These are phyloP conservation scores for Penicillium maclennaniae DNA, from an alignment of 495 filamentous ascomycete genomes.

Conservation along the genomic window DNA sequence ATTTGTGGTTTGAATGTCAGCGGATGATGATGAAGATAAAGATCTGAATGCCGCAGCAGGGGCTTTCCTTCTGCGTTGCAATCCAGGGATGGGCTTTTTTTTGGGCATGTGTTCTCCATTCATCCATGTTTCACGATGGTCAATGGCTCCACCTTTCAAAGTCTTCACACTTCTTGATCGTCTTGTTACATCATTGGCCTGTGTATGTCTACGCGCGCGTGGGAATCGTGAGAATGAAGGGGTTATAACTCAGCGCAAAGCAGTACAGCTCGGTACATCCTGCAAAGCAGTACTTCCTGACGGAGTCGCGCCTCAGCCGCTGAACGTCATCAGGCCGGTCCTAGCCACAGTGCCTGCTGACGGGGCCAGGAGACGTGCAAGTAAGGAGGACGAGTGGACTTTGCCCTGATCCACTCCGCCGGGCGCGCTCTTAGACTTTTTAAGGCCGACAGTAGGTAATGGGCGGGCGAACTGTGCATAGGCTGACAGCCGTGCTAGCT, in stretches of 20 bases:
- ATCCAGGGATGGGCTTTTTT: background rate
- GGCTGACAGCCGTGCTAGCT: slow-evolving; percentile 20
- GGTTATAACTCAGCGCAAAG: background rate
- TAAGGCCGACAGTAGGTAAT: slow-evolving; percentile 17
- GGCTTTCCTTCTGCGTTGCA: slow-evolving; percentile 8
- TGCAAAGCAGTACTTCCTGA: slow-evolving; percentile 8
- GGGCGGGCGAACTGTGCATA: slow-evolving; percentile 21
- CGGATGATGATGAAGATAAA: slow-evolving; percentile 18
- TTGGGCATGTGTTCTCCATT: background rate
- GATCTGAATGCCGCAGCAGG: slow-evolving; percentile 20
- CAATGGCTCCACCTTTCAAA: background rate
- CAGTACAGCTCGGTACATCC: background rate
- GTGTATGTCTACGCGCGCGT: background rate
- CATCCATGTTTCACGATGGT: background rate
- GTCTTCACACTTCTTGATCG: background rate
- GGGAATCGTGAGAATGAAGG: background rate
- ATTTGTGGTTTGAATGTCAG: slow-evolving; percentile 21
- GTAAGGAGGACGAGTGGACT: slow-evolving; percentile 6
- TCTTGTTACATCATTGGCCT: slow-evolving; percentile 10
- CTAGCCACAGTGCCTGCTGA: slow-evolving; percentile 9
- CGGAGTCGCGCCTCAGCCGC: slow-evolving; percentile 16
- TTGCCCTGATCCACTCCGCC: slow-evolving; percentile 22
- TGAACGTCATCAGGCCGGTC: slow-evolving; percentile 1
- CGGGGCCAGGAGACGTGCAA: slow-evolving; percentile 3
- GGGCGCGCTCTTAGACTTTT: slow-evolving; percentile 28